These are phyloP conservation scores for Leishmania gerbilli DNA, from an alignment of 208 protist genomes.

Conservation along the genomic window DNA sequence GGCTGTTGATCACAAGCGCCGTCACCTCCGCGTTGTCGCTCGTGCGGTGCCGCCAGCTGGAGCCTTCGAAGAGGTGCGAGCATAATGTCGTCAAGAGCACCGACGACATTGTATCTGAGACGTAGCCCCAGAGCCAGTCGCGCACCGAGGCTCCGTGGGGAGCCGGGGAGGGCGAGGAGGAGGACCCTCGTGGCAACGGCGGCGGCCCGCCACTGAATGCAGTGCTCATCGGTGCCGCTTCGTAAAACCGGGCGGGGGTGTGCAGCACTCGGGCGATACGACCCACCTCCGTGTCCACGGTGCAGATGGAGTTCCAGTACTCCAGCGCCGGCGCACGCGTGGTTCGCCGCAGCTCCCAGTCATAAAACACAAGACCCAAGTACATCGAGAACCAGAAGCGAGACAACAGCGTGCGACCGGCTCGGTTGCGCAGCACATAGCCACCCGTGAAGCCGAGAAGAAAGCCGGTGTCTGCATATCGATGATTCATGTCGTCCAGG, in stretches of 20 bases:
- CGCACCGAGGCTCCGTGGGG: constrained; percentile 4
- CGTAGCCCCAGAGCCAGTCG: not conserved
- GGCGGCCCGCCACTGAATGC: not conserved
- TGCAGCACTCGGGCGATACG: constrained; percentile 56
- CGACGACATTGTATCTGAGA: constrained; percentile 26
- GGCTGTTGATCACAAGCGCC: constrained; percentile 58
- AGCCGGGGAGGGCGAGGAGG: constrained; percentile 2
- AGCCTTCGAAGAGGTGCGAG: constrained; percentile 47
- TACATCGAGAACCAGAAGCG: constrained; percentile 66
- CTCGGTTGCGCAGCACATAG: constrained; percentile 41
- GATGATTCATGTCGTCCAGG: constrained; percentile 81
- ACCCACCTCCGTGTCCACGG: constrained; percentile 64
- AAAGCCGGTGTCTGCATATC: constrained; percentile 74
- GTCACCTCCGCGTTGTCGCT: constrained; percentile 35
- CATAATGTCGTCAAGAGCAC: constrained; percentile 47
- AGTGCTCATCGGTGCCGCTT: constrained; percentile 21
- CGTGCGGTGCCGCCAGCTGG: constrained; percentile 40
- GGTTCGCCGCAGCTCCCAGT: constrained; percentile 56
- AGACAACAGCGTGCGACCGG: constrained; percentile 34
- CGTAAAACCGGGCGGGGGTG: constrained; percentile 60
- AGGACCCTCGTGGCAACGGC: constrained; percentile 1
- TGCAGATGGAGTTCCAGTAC: constrained; percentile 76
- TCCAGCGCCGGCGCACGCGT: constrained; percentile 54
- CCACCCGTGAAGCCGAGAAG: constrained; percentile 56
- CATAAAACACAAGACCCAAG: constrained; percentile 68